These are phyloP conservation scores for Pythium plurisporium DNA, from an alignment of 352 stramenopile genomes.

Conservation along the genomic window DNA sequence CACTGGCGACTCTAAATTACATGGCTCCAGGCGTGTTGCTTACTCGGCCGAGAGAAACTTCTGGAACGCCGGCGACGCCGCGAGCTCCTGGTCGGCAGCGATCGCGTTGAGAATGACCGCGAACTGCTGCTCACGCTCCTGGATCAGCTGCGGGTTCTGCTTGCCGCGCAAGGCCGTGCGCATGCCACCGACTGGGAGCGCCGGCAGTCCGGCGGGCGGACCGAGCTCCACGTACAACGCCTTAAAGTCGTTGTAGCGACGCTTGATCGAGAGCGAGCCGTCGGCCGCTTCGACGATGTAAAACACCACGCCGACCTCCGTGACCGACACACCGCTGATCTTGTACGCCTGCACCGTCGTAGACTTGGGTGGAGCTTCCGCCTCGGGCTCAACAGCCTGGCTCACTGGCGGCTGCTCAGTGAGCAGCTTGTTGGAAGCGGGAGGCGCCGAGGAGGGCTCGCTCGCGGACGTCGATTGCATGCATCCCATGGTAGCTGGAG, in stretches of 20 bases:
- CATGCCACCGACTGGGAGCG: conserved; percentile 47
- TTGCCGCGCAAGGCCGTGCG: conserved; percentile 41
- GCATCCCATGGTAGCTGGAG: conserved; percentile 51
- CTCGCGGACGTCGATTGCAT: conserved; percentile 60
- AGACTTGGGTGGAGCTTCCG: conserved; percentile 7
- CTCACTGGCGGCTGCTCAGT: conserved; percentile 40
- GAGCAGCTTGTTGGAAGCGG: conserved; percentile 18
- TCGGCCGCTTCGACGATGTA: conserved; percentile 55
- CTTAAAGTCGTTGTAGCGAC: conserved; percentile 84
- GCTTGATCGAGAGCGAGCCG: conserved; percentile 41
- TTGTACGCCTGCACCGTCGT: conserved; percentile 9
- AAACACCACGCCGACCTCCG: conserved; percentile 57
- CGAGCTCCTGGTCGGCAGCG: conserved; percentile 38
- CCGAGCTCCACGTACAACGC: conserved; percentile 42
- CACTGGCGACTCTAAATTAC: too few relatives aligned
- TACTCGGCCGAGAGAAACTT: conserved; percentile 32
- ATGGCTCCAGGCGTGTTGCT: neutral
- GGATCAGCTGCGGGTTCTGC: conserved; percentile 54
- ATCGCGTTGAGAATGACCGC: conserved; percentile 66
- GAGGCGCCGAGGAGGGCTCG: conserved; percentile 18
- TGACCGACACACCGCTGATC: conserved; percentile 58
- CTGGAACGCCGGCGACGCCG: conserved; percentile 47
- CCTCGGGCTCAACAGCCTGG: conserved; percentile 23
- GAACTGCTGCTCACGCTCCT: conserved; percentile 61
- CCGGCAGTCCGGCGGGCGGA: conserved; percentile 31